Conservation (phyloP, 176 grass and related monocot genomes). For the Triticum dicoccoides region DNA sequence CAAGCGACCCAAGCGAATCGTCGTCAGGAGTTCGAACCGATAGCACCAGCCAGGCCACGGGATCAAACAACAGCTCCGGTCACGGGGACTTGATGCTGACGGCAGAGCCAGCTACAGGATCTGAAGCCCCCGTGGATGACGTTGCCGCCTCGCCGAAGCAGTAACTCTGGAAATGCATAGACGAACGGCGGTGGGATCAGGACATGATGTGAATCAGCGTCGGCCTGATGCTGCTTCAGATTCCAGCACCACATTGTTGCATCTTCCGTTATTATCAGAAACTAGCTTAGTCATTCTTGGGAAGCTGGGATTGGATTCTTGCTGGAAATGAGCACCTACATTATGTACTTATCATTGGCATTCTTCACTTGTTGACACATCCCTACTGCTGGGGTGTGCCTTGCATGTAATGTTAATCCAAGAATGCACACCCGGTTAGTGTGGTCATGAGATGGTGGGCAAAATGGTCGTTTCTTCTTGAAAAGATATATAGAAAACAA, state of each 20-base stretch:
- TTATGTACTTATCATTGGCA: background rate
- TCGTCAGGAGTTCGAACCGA: background rate
- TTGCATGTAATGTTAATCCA: background rate
- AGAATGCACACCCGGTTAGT: background rate
- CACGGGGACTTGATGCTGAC: background rate
- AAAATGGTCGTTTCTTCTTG: background rate
- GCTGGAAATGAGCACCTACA: background rate
- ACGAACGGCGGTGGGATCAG: background rate
- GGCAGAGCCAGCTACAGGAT: background rate
- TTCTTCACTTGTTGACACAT: no score
- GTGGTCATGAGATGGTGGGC: background rate
- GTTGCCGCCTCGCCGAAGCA: background rate
- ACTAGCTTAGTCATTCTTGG: background rate
- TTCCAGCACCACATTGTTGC: background rate
- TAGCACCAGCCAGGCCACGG: background rate
- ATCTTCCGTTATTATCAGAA: background rate
- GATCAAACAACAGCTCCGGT: background rate
- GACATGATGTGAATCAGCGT: background rate
- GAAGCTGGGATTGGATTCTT: background rate
- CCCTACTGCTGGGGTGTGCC: background rate
- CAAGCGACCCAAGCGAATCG: background rate
- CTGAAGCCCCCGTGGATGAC: conserved; percentile 20
- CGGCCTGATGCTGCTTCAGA: background rate
- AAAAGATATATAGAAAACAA: background rate
- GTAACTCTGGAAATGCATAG: background rate